A percentile compares a stretch with the other conserved stretches of the same genome.
phyloP scores from a whole-genome alignment of 176 grass and related monocot genomes.

The Paspalum vaginatum region DNA sequence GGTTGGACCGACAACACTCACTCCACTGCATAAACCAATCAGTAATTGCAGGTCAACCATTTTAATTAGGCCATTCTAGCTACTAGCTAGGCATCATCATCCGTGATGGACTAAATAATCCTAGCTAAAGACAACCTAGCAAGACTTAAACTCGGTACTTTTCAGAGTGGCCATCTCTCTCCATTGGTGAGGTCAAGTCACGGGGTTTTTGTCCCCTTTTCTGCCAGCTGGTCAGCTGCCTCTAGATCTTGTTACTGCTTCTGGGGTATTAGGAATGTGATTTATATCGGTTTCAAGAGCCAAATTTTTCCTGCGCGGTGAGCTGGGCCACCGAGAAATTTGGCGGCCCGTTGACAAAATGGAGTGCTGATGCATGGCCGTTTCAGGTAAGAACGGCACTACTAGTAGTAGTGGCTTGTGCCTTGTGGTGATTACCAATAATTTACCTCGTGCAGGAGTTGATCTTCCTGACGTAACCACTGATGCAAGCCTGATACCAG shows the following conservation, averaged over 20 bases:
- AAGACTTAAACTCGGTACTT: background rate
- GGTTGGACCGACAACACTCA: background rate
- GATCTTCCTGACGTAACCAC: background rate
- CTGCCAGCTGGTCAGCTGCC: background rate
- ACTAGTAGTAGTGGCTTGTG: background rate
- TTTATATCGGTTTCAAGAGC: background rate
- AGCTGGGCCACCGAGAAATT: background rate
- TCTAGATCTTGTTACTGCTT: background rate
- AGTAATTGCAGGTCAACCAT: background rate
- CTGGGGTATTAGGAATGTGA: background rate
- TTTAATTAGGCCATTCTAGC: background rate
- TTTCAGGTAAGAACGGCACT: background rate
- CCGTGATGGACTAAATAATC: too few species aligned
- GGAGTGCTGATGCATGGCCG: background rate
- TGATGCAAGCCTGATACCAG: background rate
- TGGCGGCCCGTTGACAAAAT: background rate
- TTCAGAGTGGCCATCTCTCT: background rate
- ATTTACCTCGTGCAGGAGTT: background rate
- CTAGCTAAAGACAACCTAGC: too few species aligned
- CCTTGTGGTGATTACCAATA: background rate
- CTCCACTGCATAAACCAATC: constrained; percentile 11
- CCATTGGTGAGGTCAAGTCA: background rate
- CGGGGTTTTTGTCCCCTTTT: background rate
- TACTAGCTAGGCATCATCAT: too few species aligned
- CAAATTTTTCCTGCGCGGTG: background rate